Evolutionary conservation across 148 eudicot species (phyloP), one percentile per base, ranked within the genome.

Genomic region (Pharnaceum exiguum): DNA sequence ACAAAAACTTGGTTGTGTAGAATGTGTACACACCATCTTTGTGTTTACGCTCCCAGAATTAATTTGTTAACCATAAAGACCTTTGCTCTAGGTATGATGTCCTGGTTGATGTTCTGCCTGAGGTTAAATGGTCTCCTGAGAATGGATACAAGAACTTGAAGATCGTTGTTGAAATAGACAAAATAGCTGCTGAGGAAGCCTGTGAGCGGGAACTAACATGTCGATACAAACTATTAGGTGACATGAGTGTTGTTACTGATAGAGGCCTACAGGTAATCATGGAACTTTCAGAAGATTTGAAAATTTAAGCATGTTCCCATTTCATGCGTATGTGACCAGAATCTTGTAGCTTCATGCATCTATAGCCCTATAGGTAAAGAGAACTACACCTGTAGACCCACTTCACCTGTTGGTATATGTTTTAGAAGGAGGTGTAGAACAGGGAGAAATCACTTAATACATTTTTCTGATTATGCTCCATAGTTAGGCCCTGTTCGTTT

Each of bases 111-210:
- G 77, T 89, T 62, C 68, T 81, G 58, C 96, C 99, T 31, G 89
- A 85, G 75, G 71, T 89, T 66, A 89, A 55, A 66, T 93, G 99
- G 99, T 67, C 33, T 72, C 81, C 95, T 33, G 91, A 93, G 70
- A 66, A 85, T 62, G 95, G 85, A 45, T 93, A 93, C 79, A 85
- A 82, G 83, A 82, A 83, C 65, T 68, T 93, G 58, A 89, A 89
- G 59, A 70, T 86, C 48, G 82, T 76, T 57, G 95, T 93, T 73
- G 95, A 93, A 79, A 71, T 93, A 56, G 99, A 86, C 58, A 89
- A 93, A 17, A 89, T 93, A 72, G 71, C 81, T 74, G 99, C 96
- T 51, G 79, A 76, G 51, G 68, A 66, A 59, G 89, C 91, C 42
- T 65, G 85, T 54, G 89, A 89, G 65, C 73, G 75, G 65, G 99